These are phyloP conservation scores for Podospora pseudopauciseta DNA, from an alignment of 495 filamentous ascomycete species.

Conservation along the genomic window DNA sequence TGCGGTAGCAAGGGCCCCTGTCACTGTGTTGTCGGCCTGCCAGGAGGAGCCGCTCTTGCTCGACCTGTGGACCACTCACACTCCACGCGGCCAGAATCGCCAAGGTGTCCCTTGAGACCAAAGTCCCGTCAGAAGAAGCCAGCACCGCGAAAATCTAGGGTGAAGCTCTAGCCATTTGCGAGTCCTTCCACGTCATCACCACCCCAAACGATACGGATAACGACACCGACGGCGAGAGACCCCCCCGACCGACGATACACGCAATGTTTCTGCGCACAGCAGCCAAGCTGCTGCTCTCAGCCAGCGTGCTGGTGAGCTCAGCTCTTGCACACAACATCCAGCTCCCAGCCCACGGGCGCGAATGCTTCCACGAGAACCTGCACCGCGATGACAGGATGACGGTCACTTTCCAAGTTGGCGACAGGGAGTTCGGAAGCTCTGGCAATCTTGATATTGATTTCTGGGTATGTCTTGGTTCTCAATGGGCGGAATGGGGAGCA, in stretches of 20 bases:
- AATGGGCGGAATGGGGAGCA: background rate
- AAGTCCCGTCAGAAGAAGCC: constrained; percentile 11
- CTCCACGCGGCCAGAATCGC: constrained; percentile 18
- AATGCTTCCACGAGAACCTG: constrained; percentile 95
- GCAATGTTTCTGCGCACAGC: constrained; percentile 33
- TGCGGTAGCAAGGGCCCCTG: background rate
- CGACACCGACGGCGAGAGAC: constrained; percentile 3
- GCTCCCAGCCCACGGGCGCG: constrained; percentile 80
- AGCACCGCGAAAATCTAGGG: constrained; percentile 25
- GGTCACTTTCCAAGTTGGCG: constrained; percentile 96
- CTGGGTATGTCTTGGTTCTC: constrained; percentile 64
- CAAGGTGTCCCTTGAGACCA: constrained; percentile 27
- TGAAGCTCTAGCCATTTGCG: background rate
- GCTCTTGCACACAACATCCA: constrained; percentile 89
- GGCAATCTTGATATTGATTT: constrained; percentile 97
- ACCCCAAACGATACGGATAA: constrained; percentile 3
- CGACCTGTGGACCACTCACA: background rate
- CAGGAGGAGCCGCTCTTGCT: background rate
- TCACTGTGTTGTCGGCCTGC: background rate
- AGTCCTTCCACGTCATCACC: constrained; percentile 8
- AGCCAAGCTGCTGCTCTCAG: constrained; percentile 60
- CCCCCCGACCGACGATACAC: background rate
- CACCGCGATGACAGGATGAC: constrained; percentile 97
- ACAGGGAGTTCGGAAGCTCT: constrained; percentile 89
- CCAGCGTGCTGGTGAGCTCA: constrained; percentile 58